phyloP scores from a whole-genome alignment of 192 early-diverging fungal species.

The Entomortierella beljakovae region DNA sequence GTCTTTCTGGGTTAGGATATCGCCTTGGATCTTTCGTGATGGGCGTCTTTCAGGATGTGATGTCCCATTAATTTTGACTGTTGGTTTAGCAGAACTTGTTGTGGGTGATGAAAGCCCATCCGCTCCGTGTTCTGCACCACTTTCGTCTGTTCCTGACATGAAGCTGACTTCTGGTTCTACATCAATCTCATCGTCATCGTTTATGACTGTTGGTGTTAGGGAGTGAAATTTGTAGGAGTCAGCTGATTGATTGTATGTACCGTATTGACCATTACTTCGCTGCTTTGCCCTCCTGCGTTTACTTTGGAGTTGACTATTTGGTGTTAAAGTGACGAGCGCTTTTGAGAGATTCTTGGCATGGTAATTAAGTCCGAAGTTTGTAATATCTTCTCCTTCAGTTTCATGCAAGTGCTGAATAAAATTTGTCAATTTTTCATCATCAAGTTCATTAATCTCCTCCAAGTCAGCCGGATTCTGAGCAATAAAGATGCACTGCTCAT shows the following conservation, averaged over 20 bases:
- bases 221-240: slow-evolving; percentile 29
- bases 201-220: slow-evolving; percentile 24
- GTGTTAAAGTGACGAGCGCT: slow-evolving; percentile 21
- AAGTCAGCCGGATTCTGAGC: slow-evolving; percentile 65
- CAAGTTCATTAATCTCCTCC: slow-evolving; percentile 55
- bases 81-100: neutral
- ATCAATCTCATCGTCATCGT: slow-evolving; percentile 50
- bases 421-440: slow-evolving; percentile 27
- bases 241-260: slow-evolving; percentile 15
- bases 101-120: slow-evolving; percentile 4
- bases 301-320: neutral
- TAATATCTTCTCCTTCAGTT: slow-evolving; percentile 20
- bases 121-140: slow-evolving; percentile 10
- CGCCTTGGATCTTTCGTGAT: neutral
- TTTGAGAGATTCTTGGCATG: slow-evolving; percentile 46
- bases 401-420: slow-evolving; percentile 35
- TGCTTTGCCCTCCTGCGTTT: slow-evolving; percentile 19
- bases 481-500: slow-evolving; percentile 70
- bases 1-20: neutral
- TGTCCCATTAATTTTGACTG: no score
- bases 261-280: neutral
- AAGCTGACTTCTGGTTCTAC: slow-evolving; percentile 39
- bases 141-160: slow-evolving; percentile 33
- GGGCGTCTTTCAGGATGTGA: neutral
- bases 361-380: slow-evolving; percentile 31